Percentiles rank a stretch among this genome's conserved stretches.
phyloP scores from a whole-genome alignment of 805 yeast genomes.

The Vanderwaltozyma tropicalis region DNA sequence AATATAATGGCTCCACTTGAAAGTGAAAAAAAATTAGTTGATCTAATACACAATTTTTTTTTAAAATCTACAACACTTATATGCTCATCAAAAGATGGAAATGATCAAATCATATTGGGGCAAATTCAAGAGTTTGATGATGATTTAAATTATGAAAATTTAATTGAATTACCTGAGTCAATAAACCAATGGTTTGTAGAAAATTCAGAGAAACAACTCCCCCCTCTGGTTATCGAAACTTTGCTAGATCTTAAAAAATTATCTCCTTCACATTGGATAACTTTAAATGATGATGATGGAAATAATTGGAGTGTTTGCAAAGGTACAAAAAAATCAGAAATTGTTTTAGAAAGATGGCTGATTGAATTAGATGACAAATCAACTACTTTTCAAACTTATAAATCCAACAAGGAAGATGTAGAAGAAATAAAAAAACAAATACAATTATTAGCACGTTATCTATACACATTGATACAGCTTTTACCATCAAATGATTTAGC shows the following conservation, averaged over 20 bases:
- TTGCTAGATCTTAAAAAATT: conserved; percentile 57
- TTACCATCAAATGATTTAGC: conserved; percentile 63
- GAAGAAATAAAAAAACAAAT: conserved; percentile 60
- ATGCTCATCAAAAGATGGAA: conserved; percentile 34
- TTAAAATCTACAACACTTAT: conserved; percentile 51
- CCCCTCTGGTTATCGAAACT: conserved; percentile 83
- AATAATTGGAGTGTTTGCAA: conserved; percentile 48
- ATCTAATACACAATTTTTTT: conserved; percentile 52
- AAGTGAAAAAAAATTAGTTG: conserved; percentile 14
- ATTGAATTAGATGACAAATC: conserved; percentile 54
- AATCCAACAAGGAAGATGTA: conserved; percentile 11
- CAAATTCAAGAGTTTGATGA: conserved; percentile 1
- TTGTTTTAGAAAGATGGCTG: conserved; percentile 93
- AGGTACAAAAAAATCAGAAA: conserved; percentile 60
- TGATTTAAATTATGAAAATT: conserved; percentile 6
- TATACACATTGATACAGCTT: conserved; percentile 54
- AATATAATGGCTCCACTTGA: not conserved
- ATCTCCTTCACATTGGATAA: conserved; percentile 46
- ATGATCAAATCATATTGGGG: conserved; percentile 10
- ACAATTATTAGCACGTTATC: conserved; percentile 59
- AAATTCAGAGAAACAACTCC: conserved; percentile 32
- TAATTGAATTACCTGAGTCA: conserved; percentile 6
- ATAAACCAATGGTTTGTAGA: conserved; percentile 12
- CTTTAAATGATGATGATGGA: conserved; percentile 45
- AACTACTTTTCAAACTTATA: conserved; percentile 28